phyloP scores from a whole-genome alignment of 805 yeast species.

The Wickerhamomyces canadensis region DNA sequence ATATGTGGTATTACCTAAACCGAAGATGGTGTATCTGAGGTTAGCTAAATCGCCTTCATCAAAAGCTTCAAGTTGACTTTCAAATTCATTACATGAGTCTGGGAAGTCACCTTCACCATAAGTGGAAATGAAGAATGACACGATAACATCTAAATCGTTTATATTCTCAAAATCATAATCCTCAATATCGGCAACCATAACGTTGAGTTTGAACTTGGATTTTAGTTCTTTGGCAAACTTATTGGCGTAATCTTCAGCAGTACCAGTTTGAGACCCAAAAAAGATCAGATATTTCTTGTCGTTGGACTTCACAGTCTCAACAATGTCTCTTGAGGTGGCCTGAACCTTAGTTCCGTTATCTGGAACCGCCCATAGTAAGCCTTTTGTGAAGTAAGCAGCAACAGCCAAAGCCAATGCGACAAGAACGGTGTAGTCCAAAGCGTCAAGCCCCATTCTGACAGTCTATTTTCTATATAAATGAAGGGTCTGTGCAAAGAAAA shows the following conservation, averaged over 20 bases:
- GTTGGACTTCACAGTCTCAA: slow-evolving; percentile 50
- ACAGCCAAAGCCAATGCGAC: slow-evolving; percentile 62
- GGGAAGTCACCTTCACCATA: slow-evolving; percentile 99
- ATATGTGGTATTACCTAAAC: slow-evolving; percentile 92
- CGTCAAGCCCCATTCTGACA: slow-evolving; percentile 54
- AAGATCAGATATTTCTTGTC: slow-evolving; percentile 75
- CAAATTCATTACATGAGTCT: slow-evolving; percentile 83
- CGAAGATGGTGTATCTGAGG: slow-evolving; percentile 72
- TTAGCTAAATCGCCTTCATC: slow-evolving; percentile 52
- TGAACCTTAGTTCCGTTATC: slow-evolving; percentile 30
- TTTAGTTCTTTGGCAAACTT: slow-evolving; percentile 86
- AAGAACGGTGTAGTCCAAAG: slow-evolving; percentile 65
- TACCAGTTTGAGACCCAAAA: slow-evolving; percentile 96
- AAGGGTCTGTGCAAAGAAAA: not conserved
- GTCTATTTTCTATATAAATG: not conserved
- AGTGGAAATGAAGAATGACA: slow-evolving; percentile 80
- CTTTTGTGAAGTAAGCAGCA: slow-evolving; percentile 62
- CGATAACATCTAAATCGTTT: slow-evolving; percentile 55
- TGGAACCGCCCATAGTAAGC: slow-evolving; percentile 40
- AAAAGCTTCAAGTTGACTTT: slow-evolving; percentile 52
- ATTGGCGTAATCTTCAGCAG: slow-evolving; percentile 94
- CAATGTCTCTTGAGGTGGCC: slow-evolving; percentile 48
- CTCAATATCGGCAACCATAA: slow-evolving; percentile 84
- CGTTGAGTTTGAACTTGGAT: slow-evolving; percentile 71
- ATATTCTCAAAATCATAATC: slow-evolving; percentile 82